These are phyloP conservation scores for Pseudoturritis turrita DNA, from an alignment of 345 rosid species.

Conservation along the genomic window DNA sequence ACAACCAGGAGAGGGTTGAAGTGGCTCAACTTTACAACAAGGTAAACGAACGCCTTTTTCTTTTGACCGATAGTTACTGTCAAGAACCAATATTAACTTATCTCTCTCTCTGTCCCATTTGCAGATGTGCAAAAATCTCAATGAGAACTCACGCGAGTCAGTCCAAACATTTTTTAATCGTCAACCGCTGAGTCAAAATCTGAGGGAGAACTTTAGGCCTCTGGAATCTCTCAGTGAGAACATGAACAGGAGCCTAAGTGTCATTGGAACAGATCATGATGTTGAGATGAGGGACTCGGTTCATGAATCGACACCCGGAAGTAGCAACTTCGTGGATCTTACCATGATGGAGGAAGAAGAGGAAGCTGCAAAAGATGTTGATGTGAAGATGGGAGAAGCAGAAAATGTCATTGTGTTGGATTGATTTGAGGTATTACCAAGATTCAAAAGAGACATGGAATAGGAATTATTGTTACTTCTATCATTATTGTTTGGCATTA, in stretches of 20 bases:
- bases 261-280: background rate
- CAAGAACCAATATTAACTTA: background rate
- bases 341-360: background rate
- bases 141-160: conserved; percentile 33
- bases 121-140: conserved; percentile 52
- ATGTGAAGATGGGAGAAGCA: background rate
- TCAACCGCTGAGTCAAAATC: conserved; percentile 21
- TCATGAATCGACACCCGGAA: background rate
- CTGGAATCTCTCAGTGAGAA: background rate
- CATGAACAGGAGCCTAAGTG: conserved; percentile 35
- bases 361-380: background rate
- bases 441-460: background rate
- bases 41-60: conserved; percentile 30
- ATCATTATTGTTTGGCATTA: background rate
- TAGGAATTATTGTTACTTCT: background rate
- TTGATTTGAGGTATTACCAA: background rate
- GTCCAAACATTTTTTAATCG: conserved; percentile 10
- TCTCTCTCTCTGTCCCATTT: background rate
- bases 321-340: background rate
- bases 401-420: background rate
- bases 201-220: conserved; percentile 30
- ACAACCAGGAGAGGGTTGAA: background rate
- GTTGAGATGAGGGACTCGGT: background rate
- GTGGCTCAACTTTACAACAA: conserved; percentile 41
- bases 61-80: background rate